These are phyloP conservation scores for Aspergillus floridensis DNA, from an alignment of 2,329 filamentous ascomycete species.

Conservation along the genomic window DNA sequence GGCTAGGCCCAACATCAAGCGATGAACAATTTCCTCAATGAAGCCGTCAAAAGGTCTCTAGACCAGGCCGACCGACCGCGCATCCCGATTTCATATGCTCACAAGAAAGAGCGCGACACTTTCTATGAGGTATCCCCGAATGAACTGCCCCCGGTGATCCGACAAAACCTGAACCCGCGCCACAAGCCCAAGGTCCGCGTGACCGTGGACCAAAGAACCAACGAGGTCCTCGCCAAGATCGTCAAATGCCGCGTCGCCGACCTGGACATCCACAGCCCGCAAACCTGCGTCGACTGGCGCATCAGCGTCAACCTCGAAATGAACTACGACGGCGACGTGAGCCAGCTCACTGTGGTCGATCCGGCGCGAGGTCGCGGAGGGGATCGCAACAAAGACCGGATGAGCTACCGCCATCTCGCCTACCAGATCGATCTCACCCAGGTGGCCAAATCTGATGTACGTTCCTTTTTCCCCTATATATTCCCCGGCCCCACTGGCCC, in stretches of 20 bases:
- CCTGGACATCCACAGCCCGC: conserved; percentile 80
- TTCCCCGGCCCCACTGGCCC: neutral
- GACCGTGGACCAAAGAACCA: conserved; percentile 71
- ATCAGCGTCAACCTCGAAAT: conserved; percentile 95
- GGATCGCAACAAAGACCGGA: conserved; percentile 80
- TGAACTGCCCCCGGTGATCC: conserved; percentile 63
- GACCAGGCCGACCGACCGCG: conserved; percentile 36
- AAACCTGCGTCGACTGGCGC: conserved; percentile 78
- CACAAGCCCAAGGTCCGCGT: conserved; percentile 67
- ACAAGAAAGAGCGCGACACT: conserved; percentile 76
- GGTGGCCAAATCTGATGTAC: conserved; percentile 60
- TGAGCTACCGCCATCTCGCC: conserved; percentile 83
- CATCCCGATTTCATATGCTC: conserved; percentile 67
- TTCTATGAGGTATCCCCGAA: conserved; percentile 73
- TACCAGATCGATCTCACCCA: conserved; percentile 94
- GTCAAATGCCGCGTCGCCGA: conserved; percentile 88
- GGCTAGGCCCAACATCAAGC: conserved; percentile 71
- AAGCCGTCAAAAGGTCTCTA: conserved; percentile 55
- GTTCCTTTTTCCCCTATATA: conserved; percentile 12
- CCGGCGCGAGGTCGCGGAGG: conserved; percentile 36
- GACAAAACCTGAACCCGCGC: conserved; percentile 58
- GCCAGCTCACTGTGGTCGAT: conserved; percentile 50
- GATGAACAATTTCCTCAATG: conserved; percentile 84
- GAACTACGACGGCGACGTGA: conserved; percentile 69
- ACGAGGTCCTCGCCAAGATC: conserved; percentile 72